phyloP scores from a whole-genome alignment of 2,329 filamentous ascomycete genomes.

The Penicillium sp. region DNA sequence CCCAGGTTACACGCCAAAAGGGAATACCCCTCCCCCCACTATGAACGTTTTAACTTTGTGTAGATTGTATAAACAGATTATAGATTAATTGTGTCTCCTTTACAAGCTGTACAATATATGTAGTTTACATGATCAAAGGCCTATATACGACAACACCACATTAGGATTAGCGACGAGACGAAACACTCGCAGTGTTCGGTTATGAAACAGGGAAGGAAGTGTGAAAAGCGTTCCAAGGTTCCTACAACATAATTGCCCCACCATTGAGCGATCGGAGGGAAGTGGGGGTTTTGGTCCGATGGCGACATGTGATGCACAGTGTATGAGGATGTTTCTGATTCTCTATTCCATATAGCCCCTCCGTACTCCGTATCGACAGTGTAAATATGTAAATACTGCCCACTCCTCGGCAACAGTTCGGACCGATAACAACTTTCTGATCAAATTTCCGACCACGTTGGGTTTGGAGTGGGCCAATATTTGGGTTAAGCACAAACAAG shows the following conservation, averaged over 20 bases:
- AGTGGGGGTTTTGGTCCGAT: neutral
- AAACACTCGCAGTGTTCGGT: neutral
- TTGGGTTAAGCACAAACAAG: neutral
- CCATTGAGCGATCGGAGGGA: slow-evolving; percentile 3
- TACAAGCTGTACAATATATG: neutral
- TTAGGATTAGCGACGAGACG: neutral
- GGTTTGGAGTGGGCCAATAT: neutral
- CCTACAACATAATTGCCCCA: neutral
- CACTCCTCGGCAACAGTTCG: neutral
- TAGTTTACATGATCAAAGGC: slow-evolving; percentile 1
- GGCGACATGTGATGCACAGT: neutral
- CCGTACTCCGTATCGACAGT: neutral
- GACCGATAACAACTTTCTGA: neutral
- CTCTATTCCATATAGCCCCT: too few relatives aligned
- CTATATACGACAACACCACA: neutral
- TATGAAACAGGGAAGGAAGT: neutral
- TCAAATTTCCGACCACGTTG: neutral
- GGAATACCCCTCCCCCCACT: slow-evolving; percentile 4
- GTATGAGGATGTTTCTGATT: neutral
- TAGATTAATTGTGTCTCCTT: neutral
- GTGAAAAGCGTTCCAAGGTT: neutral
- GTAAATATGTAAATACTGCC: neutral
- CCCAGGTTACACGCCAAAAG: neutral
- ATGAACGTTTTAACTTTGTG: neutral
- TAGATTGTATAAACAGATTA: neutral